These are phyloP conservation scores for Penicillium italicum DNA, from an alignment of 2,329 filamentous ascomycete genomes.

Conservation along the genomic window DNA sequence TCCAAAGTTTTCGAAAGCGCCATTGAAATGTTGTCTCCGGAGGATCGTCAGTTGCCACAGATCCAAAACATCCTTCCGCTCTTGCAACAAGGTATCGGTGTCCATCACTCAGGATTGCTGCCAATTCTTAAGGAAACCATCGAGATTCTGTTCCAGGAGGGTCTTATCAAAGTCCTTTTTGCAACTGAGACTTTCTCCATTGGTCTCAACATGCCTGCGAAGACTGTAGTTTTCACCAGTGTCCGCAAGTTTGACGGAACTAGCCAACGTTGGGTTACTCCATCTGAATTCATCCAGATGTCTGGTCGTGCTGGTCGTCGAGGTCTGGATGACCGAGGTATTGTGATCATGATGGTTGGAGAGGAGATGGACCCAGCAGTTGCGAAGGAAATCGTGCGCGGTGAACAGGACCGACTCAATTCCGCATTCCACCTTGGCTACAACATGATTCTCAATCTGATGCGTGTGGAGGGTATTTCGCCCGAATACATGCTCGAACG, in stretches of 20 bases:
- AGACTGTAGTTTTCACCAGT: conserved; percentile 98
- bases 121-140: conserved; percentile 98
- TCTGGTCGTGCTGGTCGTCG: conserved; percentile 93
- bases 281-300: conserved; percentile 98
- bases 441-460: conserved; percentile 97
- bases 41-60: conserved; percentile 83
- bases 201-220: conserved; percentile 97
- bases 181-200: conserved; percentile 99
- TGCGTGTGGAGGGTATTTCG: conserved; percentile 98
- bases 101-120: conserved; percentile 92
- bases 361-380: conserved; percentile 91
- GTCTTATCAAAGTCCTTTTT: conserved; percentile 94
- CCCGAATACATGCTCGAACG: conserved; percentile 98
- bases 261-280: conserved; percentile 75
- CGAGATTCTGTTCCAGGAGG: conserved; percentile 97
- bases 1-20: conserved; percentile 90
- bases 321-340: conserved; percentile 94
- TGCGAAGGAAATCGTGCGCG: conserved; percentile 93
- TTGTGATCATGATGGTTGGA: conserved; percentile 99
- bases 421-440: conserved; percentile 97
- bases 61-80: conserved; percentile 88
- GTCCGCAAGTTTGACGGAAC: conserved; percentile 93
- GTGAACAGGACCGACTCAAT: conserved; percentile 94
- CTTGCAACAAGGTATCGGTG: conserved; percentile 85
- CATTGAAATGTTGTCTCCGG: conserved; percentile 85